Evolutionary conservation across 1,284 basidiomycete genomes (phyloP), one percentile per base, ranked within the genome.

Genomic region (Calocybe gambosa): DNA sequence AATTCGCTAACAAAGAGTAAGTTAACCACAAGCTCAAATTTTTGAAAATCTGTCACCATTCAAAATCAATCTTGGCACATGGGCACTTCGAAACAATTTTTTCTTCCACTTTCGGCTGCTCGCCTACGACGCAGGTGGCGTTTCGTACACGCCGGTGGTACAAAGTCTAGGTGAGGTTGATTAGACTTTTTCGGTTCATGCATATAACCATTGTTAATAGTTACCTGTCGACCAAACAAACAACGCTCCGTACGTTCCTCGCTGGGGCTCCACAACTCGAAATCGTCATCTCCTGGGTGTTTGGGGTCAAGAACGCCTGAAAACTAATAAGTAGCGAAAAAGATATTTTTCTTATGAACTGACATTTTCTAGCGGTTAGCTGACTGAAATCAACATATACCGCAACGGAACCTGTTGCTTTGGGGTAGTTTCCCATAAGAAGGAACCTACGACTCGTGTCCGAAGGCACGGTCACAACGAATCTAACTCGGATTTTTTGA

Each of bases 401-500:
- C 0, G 86, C 82, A 3, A 89, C 77, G 0, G 81, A 75, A 10
- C 67, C 65, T 36, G 68, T 58, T 18, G 74, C 67, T 6, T 73
- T 68, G 0, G 81, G 73, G 23, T 75, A 68, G 42, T 73, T 71
- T 0, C 91, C 95, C 42, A 98, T 71, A 9, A 99, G 71, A 55
- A 97, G 84, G 64, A 99, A 98, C 60, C 85, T 80, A 40, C 95
- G 78, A 57, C 89, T 93, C 4, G 87, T 96, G 67, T 99, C 94
- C 52, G 79, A 75, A 0, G 92, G 91, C 5, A 96, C 90, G 0
- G 93, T 96, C 39, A 94, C 79, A 57, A 99, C 91, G 18, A 77
- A 72, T 52, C 67, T 71, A 25, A 98, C 80, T 37, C 89, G 75
- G 47, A 98, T 68, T 59, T 80, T 81, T 41, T 92, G 82, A 34